phyloP scores from a whole-genome alignment of 1,284 basidiomycete species.

The Pyrrhoderma noxium region DNA sequence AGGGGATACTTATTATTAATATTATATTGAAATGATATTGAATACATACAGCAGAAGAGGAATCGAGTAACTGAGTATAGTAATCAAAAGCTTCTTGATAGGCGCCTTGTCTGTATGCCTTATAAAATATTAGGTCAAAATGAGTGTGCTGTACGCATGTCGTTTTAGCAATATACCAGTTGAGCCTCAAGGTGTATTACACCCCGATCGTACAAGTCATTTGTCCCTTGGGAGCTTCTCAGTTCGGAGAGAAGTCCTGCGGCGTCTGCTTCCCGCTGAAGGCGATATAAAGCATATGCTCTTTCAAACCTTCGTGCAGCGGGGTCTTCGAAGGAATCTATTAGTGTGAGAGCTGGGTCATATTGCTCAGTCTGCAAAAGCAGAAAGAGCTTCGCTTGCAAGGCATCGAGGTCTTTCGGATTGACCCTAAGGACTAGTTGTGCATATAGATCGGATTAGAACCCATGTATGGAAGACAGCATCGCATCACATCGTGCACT shows the following conservation, averaged over 20 bases:
- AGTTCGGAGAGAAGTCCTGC: conserved; percentile 45
- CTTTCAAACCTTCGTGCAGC: conserved; percentile 53
- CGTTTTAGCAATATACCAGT: conserved; percentile 45
- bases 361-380: conserved; percentile 81
- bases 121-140: conserved; percentile 16
- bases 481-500: conserved; percentile 1
- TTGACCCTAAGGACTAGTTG: conserved; percentile 59
- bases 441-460: not conserved
- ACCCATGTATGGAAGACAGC: not conserved
- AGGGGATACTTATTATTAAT: too few species aligned
- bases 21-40: conserved; percentile 1
- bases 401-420: conserved; percentile 62
- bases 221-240: conserved; percentile 27
- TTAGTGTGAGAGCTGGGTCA: conserved; percentile 44
- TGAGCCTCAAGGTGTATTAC: conserved; percentile 78
- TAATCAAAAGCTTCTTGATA: conserved; percentile 67
- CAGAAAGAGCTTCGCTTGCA: conserved; percentile 75
- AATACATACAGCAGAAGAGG: conserved; percentile 56
- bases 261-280: conserved; percentile 68
- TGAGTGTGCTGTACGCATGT: conserved; percentile 7
- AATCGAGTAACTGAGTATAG: conserved; percentile 74
- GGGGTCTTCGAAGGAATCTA: conserved; percentile 27
- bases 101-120: conserved; percentile 73
- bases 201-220: conserved; percentile 48
- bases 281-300: conserved; percentile 75